Evolutionary conservation across 306 rosid genomes (phyloP).

Genomic region (Malus domestica): ASM211411v1 NC_041801.1:22964001-22964500

Average conservation of each 20-base stretch:
- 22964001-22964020: no score
- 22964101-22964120: no score
- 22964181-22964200: background rate
- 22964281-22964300: background rate
- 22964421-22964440: constrained; percentile 76
- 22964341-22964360: constrained; percentile 21
- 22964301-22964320: constrained; percentile 21
- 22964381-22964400: constrained; percentile 70
- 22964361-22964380: constrained; percentile 78
- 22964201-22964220: background rate
- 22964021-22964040: no score
- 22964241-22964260: background rate
- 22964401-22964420: constrained; percentile 53
- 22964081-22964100: no score
- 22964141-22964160: background rate
- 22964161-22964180: background rate
- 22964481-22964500: constrained; percentile 80
- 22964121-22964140: background rate
- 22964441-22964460: constrained; percentile 86
- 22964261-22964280: background rate
- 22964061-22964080: no score
- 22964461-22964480: constrained; percentile 53
- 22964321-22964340: constrained; percentile 19
- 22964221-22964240: background rate
- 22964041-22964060: no score